Evolutionary conservation across 2,329 filamentous ascomycete genomes (phyloP), one percentile per base, ranked within the genome.

Genomic region (Ascochyta clinopodiicola): DNA sequence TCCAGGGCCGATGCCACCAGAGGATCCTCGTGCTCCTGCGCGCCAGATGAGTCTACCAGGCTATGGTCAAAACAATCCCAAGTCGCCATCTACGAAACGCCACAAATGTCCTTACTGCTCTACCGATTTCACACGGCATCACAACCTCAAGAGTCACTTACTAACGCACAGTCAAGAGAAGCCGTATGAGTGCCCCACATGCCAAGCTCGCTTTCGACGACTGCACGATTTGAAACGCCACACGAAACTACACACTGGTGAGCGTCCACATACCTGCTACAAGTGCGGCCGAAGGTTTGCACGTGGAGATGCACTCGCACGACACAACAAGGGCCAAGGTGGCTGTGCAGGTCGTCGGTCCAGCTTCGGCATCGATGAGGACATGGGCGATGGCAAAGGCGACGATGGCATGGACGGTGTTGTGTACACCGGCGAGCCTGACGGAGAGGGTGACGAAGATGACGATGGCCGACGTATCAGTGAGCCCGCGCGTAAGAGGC

Each of bases 111-210:
- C 92, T 0, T 96, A 96, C 75, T 99, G 95, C 81, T 87, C 92
- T 35, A 97, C 95, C 5, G 95, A 96, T 70, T 99, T 99, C 67
- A 99, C 95, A 25, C 87, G 95, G 39, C 95, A 98, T 73, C 95
- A 98, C 74, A 98, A 99, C 70, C 84, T 98, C 25, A 99, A 98
- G 79, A 97, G 92, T 66, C 95, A 99, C 78, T 84, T 99, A 53
- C 85, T 99, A 72, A 98, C 95, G 0, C 95, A 98, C 76, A 97
- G 93, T 69, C 94, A 99, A 81, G 95, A 99, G 76, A 99, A 99
- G 77, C 95, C 95, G 0, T 99, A 95, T 71, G 86, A 95, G 25
- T 99, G 95, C 73, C 88, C 91, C 59, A 92, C 91, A n/a, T 99
- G 95, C 74, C 86, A 94, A 66, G 91, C 95, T 75, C 88, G 94